Evolutionary conservation across 2,329 filamentous ascomycete genomes (phyloP), one percentile per base, ranked within the genome.

Genomic region (Clonostachys sp.): DNA sequence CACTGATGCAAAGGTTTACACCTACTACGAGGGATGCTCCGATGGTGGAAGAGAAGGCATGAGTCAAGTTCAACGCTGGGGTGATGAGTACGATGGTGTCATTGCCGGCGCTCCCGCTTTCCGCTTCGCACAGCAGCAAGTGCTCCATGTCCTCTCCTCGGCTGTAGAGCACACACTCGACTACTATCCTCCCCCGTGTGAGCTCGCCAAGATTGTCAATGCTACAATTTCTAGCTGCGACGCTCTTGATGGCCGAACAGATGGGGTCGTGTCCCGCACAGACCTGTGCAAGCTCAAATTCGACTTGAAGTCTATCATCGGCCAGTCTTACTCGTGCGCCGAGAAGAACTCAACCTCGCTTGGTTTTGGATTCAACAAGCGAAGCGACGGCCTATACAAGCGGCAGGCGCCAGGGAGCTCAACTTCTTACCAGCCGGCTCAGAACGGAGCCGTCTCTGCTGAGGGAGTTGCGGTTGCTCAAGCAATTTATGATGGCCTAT

Each of bases 141-240:
- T 69, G 5, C 57, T 65, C 42, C 72, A 74, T 48, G 55, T 72
- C 5, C 61, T 44, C 51, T 57, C 66, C 2, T 59, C 57, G 24
- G 57, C 61, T 1, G 61, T 72, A 1, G 68, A 74, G 53, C 48
- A 68, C 17, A 68, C 62, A 1, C 46, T 66, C 18, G 63, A 62
- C 46, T 73, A 75, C 52, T 68, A 63, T 48, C 69, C 72, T 3
- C 63, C 67, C 3, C 61, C 73, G 1, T 71, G 68, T 41, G 74
- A 75, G 44, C 54, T 80, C 13, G 62, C 67, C 6, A 72, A 71
- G 54, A 79, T 81, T 42, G 67, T 75, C 17, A 81, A 80, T 54
- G 63, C 67, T 38, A 81, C 78, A 6, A 79, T 82, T 42, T 62
- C 64, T 2, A 71, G 71, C 35, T 83, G 79, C 45, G 78, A 83